Base-by-base conservation (phyloP, 345 rosid species). In the Arabidopsis thaliana region DNA sequence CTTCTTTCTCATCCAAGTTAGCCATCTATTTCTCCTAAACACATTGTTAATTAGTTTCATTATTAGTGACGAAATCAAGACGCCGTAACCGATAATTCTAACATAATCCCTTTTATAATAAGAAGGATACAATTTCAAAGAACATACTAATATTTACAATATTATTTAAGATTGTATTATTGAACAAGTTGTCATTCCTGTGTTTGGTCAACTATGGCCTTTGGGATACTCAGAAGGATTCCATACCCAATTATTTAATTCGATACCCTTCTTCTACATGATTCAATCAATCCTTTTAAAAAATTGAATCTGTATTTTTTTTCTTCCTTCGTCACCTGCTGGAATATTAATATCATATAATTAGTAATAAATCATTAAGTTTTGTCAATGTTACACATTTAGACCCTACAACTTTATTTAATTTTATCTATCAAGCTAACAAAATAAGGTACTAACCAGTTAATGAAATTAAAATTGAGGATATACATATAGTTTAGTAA, bases 121-220 rank as follows among this genome's bases (percentile, higher is more conserved):
- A 57, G 55, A 69, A 71, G 46, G 46, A 62, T n/a, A 62, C 57
- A 44, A 37, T 38, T 61, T 61, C 36, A 38, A 3, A 8, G 37
- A 20, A 67, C 38, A 68, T 76, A n/a, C 30, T 38, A 41, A 41
- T 52, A 12, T 6, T 2, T 44, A 69, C 52, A 61, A 69, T 69
- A 69, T 34, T 48, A 58, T 24, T 36, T 36, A 53, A 57, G 61
- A 69, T 63, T 72, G 69, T 66, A 72, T 72, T 65, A 78, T 78
- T 78, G 81, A 66, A 58, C 77, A 78, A 78, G 73, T 78, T 78
- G 81, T 66, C 81, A 72, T 66, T 78, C 77, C 64, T 33, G 16
- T 78, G 63, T 72, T 65, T 72, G 55, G 81, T 78, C 81, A 78
- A 78, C 81, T 73, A 4, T 78, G 81, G 73, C 81, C 81, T 72